phyloP scores from a whole-genome alignment of 2,329 filamentous ascomycete species.

The Xylariaceae sp. region DNA sequence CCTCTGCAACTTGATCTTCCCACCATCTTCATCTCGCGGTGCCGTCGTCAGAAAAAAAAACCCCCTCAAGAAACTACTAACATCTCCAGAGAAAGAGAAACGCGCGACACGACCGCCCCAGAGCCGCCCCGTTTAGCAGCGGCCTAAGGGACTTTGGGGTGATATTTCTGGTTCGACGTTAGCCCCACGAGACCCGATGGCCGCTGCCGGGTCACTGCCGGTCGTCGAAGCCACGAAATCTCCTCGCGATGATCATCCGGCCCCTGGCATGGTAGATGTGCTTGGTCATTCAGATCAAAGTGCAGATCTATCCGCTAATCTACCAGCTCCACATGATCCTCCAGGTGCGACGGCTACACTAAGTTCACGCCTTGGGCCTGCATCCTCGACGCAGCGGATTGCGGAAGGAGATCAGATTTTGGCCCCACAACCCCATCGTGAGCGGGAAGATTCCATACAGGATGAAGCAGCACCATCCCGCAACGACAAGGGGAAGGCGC shows the following conservation, averaged over 20 bases:
- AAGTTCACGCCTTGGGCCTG: slow-evolving; percentile 10
- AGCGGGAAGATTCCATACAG: not conserved
- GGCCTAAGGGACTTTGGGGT: not conserved
- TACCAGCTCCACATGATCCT: slow-evolving; percentile 20
- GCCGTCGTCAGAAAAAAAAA: not conserved
- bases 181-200: slow-evolving; percentile 17
- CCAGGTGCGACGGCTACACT: slow-evolving; percentile 16
- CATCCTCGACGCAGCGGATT: slow-evolving; percentile 11
- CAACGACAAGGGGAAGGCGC: slow-evolving; percentile 22
- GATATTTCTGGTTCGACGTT: slow-evolving; percentile 5
- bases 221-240: slow-evolving; percentile 5
- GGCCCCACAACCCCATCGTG: slow-evolving; percentile 1
- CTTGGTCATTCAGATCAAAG: slow-evolving; percentile 7
- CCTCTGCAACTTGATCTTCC: slow-evolving; percentile 8
- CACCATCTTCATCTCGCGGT: slow-evolving; percentile 23
- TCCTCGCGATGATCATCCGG: slow-evolving; percentile 3
- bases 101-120: no score
- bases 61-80: not conserved
- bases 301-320: slow-evolving; percentile 23
- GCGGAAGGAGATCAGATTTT: not conserved
- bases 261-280: slow-evolving; percentile 5
- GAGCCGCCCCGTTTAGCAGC: no score
- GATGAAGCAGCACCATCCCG: not conserved
- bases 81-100: not conserved
- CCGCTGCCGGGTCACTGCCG: slow-evolving; percentile 4